A percentile compares a stretch with the other conserved stretches of the same genome.
Conservation (phyloP, 2,329 filamentous ascomycete genomes). For the Penicillium sclerotiorum region DNA sequence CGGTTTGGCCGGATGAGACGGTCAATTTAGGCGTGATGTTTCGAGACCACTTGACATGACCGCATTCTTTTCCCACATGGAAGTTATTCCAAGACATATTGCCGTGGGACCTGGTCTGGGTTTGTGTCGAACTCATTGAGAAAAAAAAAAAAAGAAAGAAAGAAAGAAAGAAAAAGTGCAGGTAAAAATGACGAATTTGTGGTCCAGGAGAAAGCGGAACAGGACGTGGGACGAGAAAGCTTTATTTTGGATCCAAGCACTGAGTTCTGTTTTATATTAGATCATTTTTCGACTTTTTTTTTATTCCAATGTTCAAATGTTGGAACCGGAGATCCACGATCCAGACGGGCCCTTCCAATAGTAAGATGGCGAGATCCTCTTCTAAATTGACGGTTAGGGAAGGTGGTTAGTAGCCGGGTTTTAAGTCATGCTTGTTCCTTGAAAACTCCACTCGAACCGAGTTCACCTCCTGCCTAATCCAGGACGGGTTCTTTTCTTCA, state of each 20-base stretch:
- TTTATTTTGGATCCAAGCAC: no score
- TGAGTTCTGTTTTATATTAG: not conserved
- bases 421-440: conserved; percentile 24
- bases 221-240: no score
- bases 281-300: not conserved
- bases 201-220: no score
- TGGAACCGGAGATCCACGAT: conserved; percentile 2
- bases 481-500: conserved; percentile 13
- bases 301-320: not conserved
- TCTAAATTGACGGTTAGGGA: conserved; percentile 26
- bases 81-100: conserved; percentile 30
- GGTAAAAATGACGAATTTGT: no score
- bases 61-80: conserved; percentile 37
- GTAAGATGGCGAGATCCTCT: conserved; percentile 19
- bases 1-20: conserved; percentile 50
- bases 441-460: conserved; percentile 19
- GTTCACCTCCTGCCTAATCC: conserved; percentile 26
- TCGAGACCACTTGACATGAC: conserved; percentile 55
- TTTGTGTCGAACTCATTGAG: conserved; percentile 19
- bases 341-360: not conserved
- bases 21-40: conserved; percentile 49
- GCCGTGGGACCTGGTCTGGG: conserved; percentile 11
- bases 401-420: conserved; percentile 27
- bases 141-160: not conserved
- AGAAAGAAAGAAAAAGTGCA: not conserved